These are phyloP conservation scores for Syncephalis fuscata DNA, from an alignment of 371 early-diverging fungal species.

Conservation along the genomic window DNA sequence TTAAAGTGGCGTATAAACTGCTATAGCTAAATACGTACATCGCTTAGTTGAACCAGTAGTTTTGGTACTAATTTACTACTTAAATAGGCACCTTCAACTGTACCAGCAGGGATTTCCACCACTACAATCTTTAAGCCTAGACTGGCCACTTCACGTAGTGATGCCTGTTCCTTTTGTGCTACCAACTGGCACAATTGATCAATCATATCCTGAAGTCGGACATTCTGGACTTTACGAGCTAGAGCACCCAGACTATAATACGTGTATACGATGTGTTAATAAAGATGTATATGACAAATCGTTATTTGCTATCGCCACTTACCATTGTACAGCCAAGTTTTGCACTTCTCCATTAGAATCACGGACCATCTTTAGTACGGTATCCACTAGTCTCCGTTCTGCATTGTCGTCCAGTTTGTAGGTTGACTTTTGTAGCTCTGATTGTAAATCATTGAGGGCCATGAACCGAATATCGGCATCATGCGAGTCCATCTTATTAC, in stretches of 20 bases:
- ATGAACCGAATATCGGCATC: slow-evolving; percentile 92
- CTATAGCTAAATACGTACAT: not conserved
- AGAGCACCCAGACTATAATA: slow-evolving; percentile 49
- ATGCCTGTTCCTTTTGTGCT: slow-evolving; percentile 21
- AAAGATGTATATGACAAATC: not conserved
- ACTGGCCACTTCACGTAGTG: no score
- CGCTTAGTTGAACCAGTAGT: slow-evolving; percentile 16
- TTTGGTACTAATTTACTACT: no score
- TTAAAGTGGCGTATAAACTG: not conserved
- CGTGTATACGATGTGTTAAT: not conserved
- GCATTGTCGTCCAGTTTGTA: slow-evolving; percentile 42
- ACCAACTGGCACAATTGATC: slow-evolving; percentile 40
- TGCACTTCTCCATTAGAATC: slow-evolving; percentile 88
- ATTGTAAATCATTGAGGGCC: slow-evolving; percentile 77
- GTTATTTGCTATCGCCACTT: slow-evolving; percentile 2
- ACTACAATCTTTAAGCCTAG: slow-evolving; percentile 59
- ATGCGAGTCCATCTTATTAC: slow-evolving; percentile 36
- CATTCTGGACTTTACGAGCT: slow-evolving; percentile 49
- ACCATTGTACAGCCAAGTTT: slow-evolving; percentile 83
- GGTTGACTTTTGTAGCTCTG: slow-evolving; percentile 39
- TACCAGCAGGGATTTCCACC: slow-evolving; percentile 30
- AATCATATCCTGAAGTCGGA: slow-evolving; percentile 43
- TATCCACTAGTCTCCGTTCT: slow-evolving; percentile 42
- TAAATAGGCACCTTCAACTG: no score
- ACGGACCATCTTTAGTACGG: slow-evolving; percentile 54